Evolutionary conservation across 345 rosid genomes (phyloP).

Genomic region (Sapria himalayana): DNA sequence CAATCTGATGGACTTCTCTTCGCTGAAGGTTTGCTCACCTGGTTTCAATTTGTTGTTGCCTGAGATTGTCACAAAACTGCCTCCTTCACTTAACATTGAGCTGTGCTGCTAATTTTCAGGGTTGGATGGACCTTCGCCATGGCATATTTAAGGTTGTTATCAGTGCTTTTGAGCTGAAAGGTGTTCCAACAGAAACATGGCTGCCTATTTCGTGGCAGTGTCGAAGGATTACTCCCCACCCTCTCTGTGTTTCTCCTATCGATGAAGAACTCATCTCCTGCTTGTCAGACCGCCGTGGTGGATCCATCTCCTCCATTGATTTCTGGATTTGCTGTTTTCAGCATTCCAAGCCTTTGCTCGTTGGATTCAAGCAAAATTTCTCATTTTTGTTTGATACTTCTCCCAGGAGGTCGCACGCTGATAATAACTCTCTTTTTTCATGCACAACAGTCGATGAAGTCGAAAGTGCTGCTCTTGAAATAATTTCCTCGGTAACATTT

Average conservation of each 20-base stretch:
- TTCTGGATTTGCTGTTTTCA: slow-evolving; percentile 54
- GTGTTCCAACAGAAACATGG: slow-evolving; percentile 30
- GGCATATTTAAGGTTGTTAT: slow-evolving; percentile 32
- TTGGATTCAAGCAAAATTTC: slow-evolving; percentile 47
- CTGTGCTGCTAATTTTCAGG: slow-evolving; percentile 27
- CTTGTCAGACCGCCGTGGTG: slow-evolving; percentile 31
- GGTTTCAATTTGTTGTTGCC: too few relatives aligned
- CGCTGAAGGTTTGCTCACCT: slow-evolving; percentile 41
- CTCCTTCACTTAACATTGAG: too few relatives aligned
- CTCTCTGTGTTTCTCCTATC: slow-evolving; percentile 60
- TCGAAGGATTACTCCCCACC: slow-evolving; percentile 77
- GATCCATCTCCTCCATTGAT: slow-evolving; percentile 21
- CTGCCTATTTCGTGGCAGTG: slow-evolving; percentile 48
- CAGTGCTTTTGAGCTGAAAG: slow-evolving; percentile 28
- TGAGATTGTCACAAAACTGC: too few relatives aligned
- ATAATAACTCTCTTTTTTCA: slow-evolving; percentile 13
- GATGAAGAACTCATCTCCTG: slow-evolving; percentile 27
- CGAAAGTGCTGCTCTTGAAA: slow-evolving; percentile 34
- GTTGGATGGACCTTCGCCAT: slow-evolving; percentile 25
- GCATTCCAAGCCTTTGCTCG: slow-evolving; percentile 28
- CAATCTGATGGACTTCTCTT: slow-evolving; percentile 41
- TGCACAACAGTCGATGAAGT: slow-evolving; percentile 27
- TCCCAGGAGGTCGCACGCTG: slow-evolving; percentile 10
- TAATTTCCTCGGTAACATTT: slow-evolving; percentile 43
- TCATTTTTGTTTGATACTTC: slow-evolving; percentile 15